Evolutionary conservation across 768 basidiomycete genomes (phyloP), one percentile per base, ranked within the genome.

Genomic region (Gautieria morchelliformis): DNA sequence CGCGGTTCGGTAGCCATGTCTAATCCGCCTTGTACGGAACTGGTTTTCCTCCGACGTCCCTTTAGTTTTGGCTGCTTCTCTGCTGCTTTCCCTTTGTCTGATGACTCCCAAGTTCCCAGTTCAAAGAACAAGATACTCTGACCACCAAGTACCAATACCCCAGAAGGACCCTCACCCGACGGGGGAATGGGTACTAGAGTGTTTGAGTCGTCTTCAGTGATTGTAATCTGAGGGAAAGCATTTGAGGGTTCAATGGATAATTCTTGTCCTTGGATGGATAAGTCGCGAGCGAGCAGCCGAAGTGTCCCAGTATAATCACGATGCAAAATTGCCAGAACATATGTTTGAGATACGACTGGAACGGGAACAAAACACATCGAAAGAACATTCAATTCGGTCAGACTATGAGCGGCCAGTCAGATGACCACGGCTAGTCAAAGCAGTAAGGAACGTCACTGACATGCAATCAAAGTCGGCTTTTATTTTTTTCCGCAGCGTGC

Each of bases 101-200:
- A 75, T 7, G 67, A 71, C 5, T 78, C 71, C 32, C 65, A 63
- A 10, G 75, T 74, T 8, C 80, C 72, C 46, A 84, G 61, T 56
- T 85, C 85, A 59, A 78, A 89, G 5, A 87, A 70, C 19, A 82
- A 64, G 46, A 90, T 73, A 65, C 80, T 81, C 27, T 73, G 75
- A 0, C 87, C 87, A 56, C 89, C 89, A 1, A 87, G 63, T 5
- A 92, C 74, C 24, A 92, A 68, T 9, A 91, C 67, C 17, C 85
- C 88, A n/a, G 87, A 88, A n/a, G 72, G 70, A 15, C 65, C 64
- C 8, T 60, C 50, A 15, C 35, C 22, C 15, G 11, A 44, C 15
- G 22, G 37, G 1, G 39, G 39, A 15, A 63, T 32, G 19, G 62
- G 62, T 7, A 62, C 32, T 17, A 63, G 35, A 10, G 37, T 33